Percentiles rank a stretch among this genome's conserved stretches.
Evolutionary conservation across 805 yeast genomes (phyloP).

Genomic region (Yamadazyma takamatsuzukensis): DNA sequence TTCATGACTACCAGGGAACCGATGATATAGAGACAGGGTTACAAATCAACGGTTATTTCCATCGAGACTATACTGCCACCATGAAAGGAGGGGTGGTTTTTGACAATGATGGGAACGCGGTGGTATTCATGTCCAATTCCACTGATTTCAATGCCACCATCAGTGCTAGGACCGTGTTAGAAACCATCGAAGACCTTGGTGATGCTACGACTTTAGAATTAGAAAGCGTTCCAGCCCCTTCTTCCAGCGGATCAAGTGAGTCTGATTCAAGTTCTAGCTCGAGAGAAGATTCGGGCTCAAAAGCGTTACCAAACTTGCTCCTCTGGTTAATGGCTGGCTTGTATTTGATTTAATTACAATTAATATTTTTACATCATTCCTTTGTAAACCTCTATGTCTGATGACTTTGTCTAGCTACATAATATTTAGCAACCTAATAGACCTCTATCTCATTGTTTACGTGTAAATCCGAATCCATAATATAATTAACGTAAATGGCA

Average conservation of each 20-base stretch:
- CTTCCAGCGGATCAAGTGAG: conserved; percentile 1
- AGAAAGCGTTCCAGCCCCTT: conserved; percentile 13
- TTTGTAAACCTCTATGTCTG: too few species aligned
- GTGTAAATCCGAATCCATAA: too few species aligned
- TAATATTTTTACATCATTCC: too few species aligned
- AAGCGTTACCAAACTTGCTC: too few species aligned
- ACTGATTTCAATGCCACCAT: conserved; percentile 49
- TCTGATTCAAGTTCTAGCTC: conserved; percentile 18
- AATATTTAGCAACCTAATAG: too few species aligned
- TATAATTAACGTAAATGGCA: too few species aligned
- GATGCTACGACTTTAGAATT: conserved; percentile 24
- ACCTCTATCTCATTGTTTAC: too few species aligned
- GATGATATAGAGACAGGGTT: conserved; percentile 60
- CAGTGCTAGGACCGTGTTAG: conserved; percentile 37
- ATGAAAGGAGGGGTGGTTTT: conserved; percentile 75
- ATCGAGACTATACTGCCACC: conserved; percentile 46
- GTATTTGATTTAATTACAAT: too few species aligned
- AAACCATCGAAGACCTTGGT: conserved; percentile 43
- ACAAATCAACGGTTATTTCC: conserved; percentile 51
- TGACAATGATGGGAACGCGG: conserved; percentile 55
- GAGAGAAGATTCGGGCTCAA: conserved; percentile 17
- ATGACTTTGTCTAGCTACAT: too few species aligned
- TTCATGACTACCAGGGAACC: conserved; percentile 76
- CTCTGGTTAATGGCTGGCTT: too few species aligned
- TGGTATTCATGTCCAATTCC: conserved; percentile 56